phyloP scores from a whole-genome alignment of 345 rosid species.

The Barbarea vulgaris region DNA sequence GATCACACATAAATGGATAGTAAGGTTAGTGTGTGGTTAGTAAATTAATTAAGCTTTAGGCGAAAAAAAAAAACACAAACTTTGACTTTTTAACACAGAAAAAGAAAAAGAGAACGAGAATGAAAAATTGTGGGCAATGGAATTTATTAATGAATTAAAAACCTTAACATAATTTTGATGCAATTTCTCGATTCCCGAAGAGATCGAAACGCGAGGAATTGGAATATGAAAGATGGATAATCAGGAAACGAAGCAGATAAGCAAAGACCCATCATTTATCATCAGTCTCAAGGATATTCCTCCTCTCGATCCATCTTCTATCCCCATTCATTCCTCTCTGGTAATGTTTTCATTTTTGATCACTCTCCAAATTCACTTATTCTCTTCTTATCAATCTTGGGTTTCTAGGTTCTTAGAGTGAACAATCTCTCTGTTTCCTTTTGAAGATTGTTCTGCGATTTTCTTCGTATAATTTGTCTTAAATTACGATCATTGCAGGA shows the following conservation, averaged over 20 bases:
- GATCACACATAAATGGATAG: background rate
- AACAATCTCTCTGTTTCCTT: background rate
- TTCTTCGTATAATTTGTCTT: background rate
- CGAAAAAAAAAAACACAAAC: background rate
- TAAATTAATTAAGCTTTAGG: background rate
- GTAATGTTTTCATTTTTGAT: background rate
- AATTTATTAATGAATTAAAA: background rate
- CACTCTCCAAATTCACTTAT: background rate
- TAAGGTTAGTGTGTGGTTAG: background rate
- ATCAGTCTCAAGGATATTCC: slow-evolving; percentile 39
- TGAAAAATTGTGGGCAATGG: background rate
- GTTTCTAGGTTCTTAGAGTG: too few species aligned
- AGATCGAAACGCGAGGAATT: slow-evolving; percentile 3
- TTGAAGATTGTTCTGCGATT: background rate
- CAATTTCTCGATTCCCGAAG: background rate
- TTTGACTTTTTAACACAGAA: slow-evolving; percentile 5
- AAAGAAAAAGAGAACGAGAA: background rate
- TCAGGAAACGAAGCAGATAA: slow-evolving; percentile 20
- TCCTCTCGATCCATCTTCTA: slow-evolving; percentile 36
- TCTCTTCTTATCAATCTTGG: too few species aligned
- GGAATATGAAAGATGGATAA: slow-evolving; percentile 28
- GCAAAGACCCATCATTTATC: slow-evolving; percentile 3
- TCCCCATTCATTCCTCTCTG: slow-evolving; percentile 12
- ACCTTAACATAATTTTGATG: too few species aligned
- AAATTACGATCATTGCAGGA: background rate